A percentile compares a stretch with the other conserved stretches of the same genome.
These are phyloP conservation scores for Chiua virens DNA, from an alignment of 768 basidiomycete genomes.

Conservation along the genomic window DNA sequence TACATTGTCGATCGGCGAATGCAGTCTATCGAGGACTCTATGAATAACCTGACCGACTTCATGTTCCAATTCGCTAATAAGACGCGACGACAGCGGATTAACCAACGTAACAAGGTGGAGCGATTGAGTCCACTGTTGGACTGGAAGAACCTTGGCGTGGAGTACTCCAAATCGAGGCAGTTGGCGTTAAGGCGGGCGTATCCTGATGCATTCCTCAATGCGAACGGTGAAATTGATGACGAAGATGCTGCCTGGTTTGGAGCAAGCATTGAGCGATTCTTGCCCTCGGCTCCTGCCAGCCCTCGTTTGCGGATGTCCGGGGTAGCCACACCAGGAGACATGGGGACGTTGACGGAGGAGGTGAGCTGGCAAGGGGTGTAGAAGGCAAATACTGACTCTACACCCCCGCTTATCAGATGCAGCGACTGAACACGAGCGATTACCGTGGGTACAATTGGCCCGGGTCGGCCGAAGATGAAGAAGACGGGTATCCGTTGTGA, in stretches of 20 bases:
- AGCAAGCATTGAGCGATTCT: slow-evolving; percentile 64
- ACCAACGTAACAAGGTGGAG: slow-evolving; percentile 98
- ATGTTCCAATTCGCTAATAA: slow-evolving; percentile 78
- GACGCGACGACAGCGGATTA: slow-evolving; percentile 95
- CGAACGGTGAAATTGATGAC: slow-evolving; percentile 50
- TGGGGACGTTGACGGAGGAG: slow-evolving; percentile 87
- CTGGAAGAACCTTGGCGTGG: slow-evolving; percentile 97
- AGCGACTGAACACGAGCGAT: slow-evolving; percentile 81
- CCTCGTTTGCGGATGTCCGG: slow-evolving; percentile 76
- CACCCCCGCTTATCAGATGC: slow-evolving; percentile 58
- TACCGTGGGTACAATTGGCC: slow-evolving; percentile 67
- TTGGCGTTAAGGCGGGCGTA: slow-evolving; percentile 91
- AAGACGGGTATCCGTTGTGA: slow-evolving; percentile 88
- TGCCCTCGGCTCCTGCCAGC: slow-evolving; percentile 82
- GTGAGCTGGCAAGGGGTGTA: slow-evolving; percentile 36
- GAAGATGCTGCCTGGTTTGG: slow-evolving; percentile 38
- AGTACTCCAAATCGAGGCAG: slow-evolving; percentile 95
- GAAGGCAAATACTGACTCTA: not conserved
- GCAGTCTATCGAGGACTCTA: slow-evolving; percentile 89
- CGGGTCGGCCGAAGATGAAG: slow-evolving; percentile 67
- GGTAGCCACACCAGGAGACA: slow-evolving; percentile 88
- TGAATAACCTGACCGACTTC: slow-evolving; percentile 73
- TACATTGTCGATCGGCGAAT: slow-evolving; percentile 94
- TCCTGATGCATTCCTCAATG: slow-evolving; percentile 85
- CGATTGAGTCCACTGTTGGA: slow-evolving; percentile 90